These are phyloP conservation scores for Orbilia ellipsospora DNA, from an alignment of 2,329 filamentous ascomycete species.

Conservation along the genomic window DNA sequence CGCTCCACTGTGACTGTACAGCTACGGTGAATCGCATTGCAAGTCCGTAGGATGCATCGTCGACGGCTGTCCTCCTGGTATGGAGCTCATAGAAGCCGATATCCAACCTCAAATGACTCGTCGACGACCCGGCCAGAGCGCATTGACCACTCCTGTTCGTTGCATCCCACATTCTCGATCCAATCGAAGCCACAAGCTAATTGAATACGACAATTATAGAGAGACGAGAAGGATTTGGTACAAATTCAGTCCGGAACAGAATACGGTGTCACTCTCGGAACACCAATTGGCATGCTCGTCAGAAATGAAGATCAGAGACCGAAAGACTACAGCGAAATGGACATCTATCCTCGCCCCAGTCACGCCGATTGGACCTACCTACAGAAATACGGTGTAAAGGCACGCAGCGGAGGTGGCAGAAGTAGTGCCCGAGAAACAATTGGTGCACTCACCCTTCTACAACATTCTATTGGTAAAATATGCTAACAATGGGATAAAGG, in stretches of 20 bases:
- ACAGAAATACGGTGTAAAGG: slow-evolving; percentile 96
- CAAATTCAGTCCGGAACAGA: slow-evolving; percentile 94
- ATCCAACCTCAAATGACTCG: slow-evolving; percentile 96
- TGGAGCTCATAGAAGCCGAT: slow-evolving; percentile 83
- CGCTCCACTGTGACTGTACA: slow-evolving; percentile 60
- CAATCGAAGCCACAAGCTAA: neutral
- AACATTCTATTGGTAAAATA: slow-evolving; percentile 7
- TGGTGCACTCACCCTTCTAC: slow-evolving; percentile 65
- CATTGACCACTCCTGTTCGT: slow-evolving; percentile 79
- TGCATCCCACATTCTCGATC: neutral
- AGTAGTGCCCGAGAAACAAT: slow-evolving; percentile 96
- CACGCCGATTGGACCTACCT: slow-evolving; percentile 98
- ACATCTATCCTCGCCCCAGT: slow-evolving; percentile 87
- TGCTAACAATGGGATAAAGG: slow-evolving; percentile 62
- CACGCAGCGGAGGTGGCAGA: slow-evolving; percentile 86
- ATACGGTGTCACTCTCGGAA: slow-evolving; percentile 87
- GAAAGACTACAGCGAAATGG: slow-evolving; percentile 93
- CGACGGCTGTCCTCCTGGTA: slow-evolving; percentile 88
- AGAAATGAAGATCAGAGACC: slow-evolving; percentile 93
- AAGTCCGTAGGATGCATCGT: slow-evolving; percentile 93
- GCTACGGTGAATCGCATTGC: slow-evolving; percentile 89
- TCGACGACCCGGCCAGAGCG: slow-evolving; percentile 86
- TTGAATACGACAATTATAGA: slow-evolving; percentile 58
- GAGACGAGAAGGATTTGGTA: slow-evolving; percentile 90
- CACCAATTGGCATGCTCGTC: slow-evolving; percentile 87